A percentile compares a stretch with the other conserved stretches of the same genome.
Evolutionary conservation across 2,329 filamentous ascomycete genomes (phyloP).

Genomic region (Trichoderma sp.): DNA sequence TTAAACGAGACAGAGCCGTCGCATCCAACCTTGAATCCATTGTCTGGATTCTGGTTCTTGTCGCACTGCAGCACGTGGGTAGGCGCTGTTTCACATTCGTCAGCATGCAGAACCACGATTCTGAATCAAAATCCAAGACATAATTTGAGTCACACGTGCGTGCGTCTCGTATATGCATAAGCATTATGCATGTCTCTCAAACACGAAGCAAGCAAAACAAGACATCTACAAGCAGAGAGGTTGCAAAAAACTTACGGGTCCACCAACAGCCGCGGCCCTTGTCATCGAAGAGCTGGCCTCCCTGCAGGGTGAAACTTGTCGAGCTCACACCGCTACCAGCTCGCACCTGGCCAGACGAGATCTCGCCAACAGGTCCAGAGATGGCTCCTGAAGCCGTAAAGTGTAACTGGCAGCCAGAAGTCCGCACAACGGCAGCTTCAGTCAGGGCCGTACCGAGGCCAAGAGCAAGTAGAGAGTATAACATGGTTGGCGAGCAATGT

Average conservation of each 20-base stretch:
- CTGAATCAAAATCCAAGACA: neutral
- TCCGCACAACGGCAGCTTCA: slow-evolving; percentile 31
- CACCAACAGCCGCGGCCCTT: slow-evolving; percentile 65
- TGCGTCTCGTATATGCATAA: neutral
- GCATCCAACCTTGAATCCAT: slow-evolving; percentile 60
- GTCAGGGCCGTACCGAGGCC: slow-evolving; percentile 30
- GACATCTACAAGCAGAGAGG: neutral
- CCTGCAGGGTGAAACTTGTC: slow-evolving; percentile 59
- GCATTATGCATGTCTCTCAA: slow-evolving; percentile 1
- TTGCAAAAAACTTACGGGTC: slow-evolving; percentile 52
- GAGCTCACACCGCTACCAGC: slow-evolving; percentile 53
- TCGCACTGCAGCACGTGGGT: slow-evolving; percentile 67
- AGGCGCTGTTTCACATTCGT: slow-evolving; percentile 45
- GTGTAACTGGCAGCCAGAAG: slow-evolving; percentile 47
- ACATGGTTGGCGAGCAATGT: slow-evolving; percentile 14
- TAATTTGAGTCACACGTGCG: neutral
- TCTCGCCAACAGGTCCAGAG: slow-evolving; percentile 61
- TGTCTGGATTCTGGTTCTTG: slow-evolving; percentile 51
- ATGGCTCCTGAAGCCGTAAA: slow-evolving; percentile 53
- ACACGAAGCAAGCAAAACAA: neutral
- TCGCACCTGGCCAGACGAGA: slow-evolving; percentile 61
- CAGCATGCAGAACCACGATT: slow-evolving; percentile 14
- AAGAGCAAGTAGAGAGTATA: slow-evolving; percentile 30
- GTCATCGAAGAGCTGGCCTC: slow-evolving; percentile 59
- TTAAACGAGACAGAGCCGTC: slow-evolving; percentile 57